Evolutionary conservation across 305 asterid species (phyloP).

Genomic region (Nicotiana rustica): DNA sequence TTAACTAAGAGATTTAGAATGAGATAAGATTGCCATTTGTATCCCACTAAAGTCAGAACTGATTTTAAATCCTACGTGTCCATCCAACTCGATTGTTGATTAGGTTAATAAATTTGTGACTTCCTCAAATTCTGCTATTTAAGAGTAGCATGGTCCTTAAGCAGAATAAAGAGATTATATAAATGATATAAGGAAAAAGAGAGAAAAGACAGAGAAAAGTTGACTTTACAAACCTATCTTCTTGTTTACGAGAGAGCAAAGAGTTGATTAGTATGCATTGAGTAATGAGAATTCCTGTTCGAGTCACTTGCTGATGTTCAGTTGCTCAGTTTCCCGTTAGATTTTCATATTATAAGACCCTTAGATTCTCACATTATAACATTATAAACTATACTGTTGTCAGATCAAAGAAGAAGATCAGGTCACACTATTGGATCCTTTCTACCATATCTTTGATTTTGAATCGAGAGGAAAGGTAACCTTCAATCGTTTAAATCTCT

Average conservation of each 20-base stretch:
- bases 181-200: neutral
- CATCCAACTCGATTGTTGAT: neutral
- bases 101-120: neutral
- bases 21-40: neutral
- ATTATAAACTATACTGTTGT: slow-evolving; percentile 18
- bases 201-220: neutral
- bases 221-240: no score
- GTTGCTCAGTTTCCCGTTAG: neutral
- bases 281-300: neutral
- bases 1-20: neutral
- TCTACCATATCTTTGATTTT: slow-evolving; percentile 57
- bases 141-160: neutral
- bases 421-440: slow-evolving; percentile 72
- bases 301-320: neutral
- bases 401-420: slow-evolving; percentile 88
- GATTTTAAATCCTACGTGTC: no score
- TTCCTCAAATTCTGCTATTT: neutral
- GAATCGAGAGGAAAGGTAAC: slow-evolving; percentile 81
- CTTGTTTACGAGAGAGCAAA: neutral
- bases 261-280: neutral
- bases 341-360: neutral
- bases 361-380: neutral
- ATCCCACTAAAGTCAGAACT: neutral
- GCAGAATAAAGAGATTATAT: neutral
- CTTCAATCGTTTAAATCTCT: neutral